Base-by-base conservation (phyloP, 768 basidiomycete species). In the Paxillus involutus region DNA sequence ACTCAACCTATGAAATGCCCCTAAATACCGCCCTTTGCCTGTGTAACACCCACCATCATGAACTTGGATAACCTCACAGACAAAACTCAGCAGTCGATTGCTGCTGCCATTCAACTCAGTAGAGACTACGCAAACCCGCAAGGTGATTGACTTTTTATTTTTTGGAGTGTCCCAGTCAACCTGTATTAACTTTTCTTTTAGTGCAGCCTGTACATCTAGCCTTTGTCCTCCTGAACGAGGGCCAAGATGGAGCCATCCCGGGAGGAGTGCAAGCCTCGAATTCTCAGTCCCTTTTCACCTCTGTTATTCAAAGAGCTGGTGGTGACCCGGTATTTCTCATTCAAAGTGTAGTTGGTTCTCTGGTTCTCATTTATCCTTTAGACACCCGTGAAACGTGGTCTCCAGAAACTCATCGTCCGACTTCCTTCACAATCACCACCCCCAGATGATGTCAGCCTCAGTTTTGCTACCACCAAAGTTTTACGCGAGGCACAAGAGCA, bases 161-260 rank as follows among this genome's bases (percentile, higher is more conserved):
- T 19, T 30, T 24, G 21, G 26, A 26, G 26, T 43, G 13, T 4
- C 13, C 5, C 6, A 26, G 19, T 9, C 12, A 44, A 26, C 14
- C 6, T 4, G 9, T 51, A 39, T 50, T 57, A 2, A 62, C 39
- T 30, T 45, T 17, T 19, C 55, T 62, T 55, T 14, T 61, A 90
- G 93, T 94, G 6, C 76, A 87, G 43, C 95, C 96, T 24, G 84
- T 80, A 0, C 96, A 98, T 70, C 69, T 98, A 12, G 91, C 87
- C 0, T 86, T 84, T 39, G 86, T 82, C 3, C 80, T 98, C 40
- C 78, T 96, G 56, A 88, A 91, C 53, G 91, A 93, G 59, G 75
- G 75, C 3, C 69, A 74, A 33, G 69, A 73, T 5, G 75, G 60
- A 0, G 55, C 72, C 26, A 69, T 75, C 17, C 71, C 76, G 30